Evolutionary conservation across 768 basidiomycete genomes (phyloP).

Genomic region (Chalciporus chontae): DNA sequence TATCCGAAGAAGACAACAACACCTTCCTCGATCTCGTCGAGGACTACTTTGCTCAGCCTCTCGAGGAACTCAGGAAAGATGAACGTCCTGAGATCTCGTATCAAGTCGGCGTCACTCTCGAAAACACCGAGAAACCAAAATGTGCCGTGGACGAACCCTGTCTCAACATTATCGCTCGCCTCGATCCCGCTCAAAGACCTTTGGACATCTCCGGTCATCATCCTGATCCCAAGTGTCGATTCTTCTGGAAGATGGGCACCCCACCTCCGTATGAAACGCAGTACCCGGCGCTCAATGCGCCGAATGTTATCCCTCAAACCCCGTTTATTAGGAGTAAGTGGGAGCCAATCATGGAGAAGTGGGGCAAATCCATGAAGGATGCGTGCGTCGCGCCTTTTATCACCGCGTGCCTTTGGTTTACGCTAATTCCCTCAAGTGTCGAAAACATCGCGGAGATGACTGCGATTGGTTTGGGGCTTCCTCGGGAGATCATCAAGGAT

Average conservation of each 20-base stretch:
- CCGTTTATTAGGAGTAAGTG: conserved; percentile 56
- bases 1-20: conserved; percentile 76
- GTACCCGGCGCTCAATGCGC: conserved; percentile 73
- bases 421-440: conserved; percentile 48
- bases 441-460: conserved; percentile 86
- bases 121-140: conserved; percentile 91
- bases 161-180: conserved; percentile 66
- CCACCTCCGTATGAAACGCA: conserved; percentile 72
- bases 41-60: conserved; percentile 85
- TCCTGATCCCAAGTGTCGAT: conserved; percentile 93
- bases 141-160: conserved; percentile 85
- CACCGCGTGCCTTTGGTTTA: background rate
- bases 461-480: conserved; percentile 77
- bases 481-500: conserved; percentile 63
- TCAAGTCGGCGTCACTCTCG: conserved; percentile 93
- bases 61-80: conserved; percentile 61
- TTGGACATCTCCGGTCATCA: conserved; percentile 76
- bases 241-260: conserved; percentile 84
- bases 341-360: conserved; percentile 73
- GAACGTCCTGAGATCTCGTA: conserved; percentile 84
- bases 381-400: conserved; percentile 51
- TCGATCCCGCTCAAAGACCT: conserved; percentile 79
- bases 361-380: conserved; percentile 86
- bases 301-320: conserved; percentile 77
- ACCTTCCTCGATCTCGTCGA: conserved; percentile 87